Evolutionary conservation across 768 basidiomycete genomes (phyloP).

Genomic region (Polyporus arcularius): DNA sequence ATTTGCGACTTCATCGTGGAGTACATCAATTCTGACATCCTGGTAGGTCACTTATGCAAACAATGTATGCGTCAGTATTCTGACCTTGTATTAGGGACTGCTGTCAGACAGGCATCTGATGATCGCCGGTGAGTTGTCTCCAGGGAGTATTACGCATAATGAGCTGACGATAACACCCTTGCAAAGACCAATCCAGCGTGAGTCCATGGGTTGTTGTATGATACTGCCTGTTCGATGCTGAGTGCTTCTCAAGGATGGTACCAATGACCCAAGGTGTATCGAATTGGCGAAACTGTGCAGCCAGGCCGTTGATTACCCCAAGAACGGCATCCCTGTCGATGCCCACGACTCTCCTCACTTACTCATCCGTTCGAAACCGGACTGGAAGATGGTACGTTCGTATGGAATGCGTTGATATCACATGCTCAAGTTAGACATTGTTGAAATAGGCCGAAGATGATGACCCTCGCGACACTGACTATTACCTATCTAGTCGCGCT

Average conservation of each 20-base stretch:
- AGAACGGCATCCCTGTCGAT: constrained; percentile 69
- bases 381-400: constrained; percentile 59
- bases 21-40: constrained; percentile 80
- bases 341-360: constrained; percentile 49
- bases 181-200: constrained; percentile 71
- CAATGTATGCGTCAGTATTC: background rate
- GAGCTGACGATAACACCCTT: background rate
- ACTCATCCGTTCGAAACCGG: constrained; percentile 71
- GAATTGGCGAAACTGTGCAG: constrained; percentile 60
- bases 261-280: constrained; percentile 57
- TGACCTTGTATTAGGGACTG: constrained; percentile 8
- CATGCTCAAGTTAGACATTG: background rate
- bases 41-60: constrained; percentile 46
- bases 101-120: constrained; percentile 62
- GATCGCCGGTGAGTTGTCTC: constrained; percentile 58
- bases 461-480: constrained; percentile 56
- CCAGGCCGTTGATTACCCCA: constrained; percentile 79
- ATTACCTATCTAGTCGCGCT: constrained; percentile 70
- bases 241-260: constrained; percentile 49
- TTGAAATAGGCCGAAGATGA: constrained; percentile 27
- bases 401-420: background rate
- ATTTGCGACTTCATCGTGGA: constrained; percentile 82
- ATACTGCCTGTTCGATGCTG: background rate
- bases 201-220: background rate
- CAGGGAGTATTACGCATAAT: background rate